These are phyloP conservation scores for Fusarium sp. DNA, from an alignment of 2,329 filamentous ascomycete species.

Conservation along the genomic window DNA sequence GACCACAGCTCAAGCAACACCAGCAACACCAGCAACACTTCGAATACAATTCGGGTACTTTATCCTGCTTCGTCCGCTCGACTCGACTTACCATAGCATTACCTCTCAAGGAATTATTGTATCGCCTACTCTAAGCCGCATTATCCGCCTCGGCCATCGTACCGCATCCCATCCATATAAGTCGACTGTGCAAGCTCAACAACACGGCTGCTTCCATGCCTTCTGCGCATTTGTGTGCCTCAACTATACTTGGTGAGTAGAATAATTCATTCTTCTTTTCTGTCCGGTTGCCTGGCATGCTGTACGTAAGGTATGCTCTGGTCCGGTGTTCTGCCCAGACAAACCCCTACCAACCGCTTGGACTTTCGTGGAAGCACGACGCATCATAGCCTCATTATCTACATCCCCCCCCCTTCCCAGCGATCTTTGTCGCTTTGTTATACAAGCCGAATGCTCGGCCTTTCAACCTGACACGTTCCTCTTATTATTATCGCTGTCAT, in stretches of 20 bases:
- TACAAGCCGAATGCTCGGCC: conserved; percentile 1
- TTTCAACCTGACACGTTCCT: background rate
- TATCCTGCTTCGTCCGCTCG: conserved; percentile 8
- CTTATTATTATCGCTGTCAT: background rate
- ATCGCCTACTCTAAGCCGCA: background rate
- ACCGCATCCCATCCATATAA: background rate
- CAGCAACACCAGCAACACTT: conserved; percentile 7
- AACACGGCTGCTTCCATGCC: conserved; percentile 41
- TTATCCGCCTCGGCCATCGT: conserved; percentile 3
- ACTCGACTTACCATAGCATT: background rate
- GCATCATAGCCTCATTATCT: conserved; percentile 26
- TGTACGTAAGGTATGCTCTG: background rate
- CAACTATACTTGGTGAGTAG: conserved; percentile 38
- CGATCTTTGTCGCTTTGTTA: conserved; percentile 18
- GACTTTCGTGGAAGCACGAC: conserved; percentile 17
- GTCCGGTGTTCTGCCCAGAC: conserved; percentile 16
- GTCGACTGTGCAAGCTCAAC: conserved; percentile 32
- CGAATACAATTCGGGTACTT: conserved; percentile 20
- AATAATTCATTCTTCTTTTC: background rate
- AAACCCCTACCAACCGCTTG: conserved; percentile 23
- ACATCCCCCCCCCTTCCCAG: background rate
- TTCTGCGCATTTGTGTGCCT: conserved; percentile 29
- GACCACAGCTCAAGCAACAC: conserved; percentile 12
- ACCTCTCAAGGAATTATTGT: background rate
- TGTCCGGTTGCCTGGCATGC: conserved; percentile 10